phyloP scores from a whole-genome alignment of 441 rosid genomes.

The Geranium incanum region DNA sequence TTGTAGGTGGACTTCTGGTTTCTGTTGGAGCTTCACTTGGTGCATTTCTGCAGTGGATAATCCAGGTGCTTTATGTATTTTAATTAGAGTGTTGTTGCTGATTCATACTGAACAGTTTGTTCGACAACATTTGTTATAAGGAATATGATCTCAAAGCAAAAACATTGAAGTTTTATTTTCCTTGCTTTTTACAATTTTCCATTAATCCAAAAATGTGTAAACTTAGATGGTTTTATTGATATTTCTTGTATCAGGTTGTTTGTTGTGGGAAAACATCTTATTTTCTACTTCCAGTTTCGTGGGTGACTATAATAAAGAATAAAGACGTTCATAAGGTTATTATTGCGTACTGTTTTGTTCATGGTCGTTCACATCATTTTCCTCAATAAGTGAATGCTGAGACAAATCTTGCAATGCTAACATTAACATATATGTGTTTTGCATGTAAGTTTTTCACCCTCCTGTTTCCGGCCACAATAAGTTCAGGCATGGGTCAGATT shows the following conservation, averaged over 20 bases:
- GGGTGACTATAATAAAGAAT: constrained; percentile 5
- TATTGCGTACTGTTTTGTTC: neutral
- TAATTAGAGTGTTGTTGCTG: neutral
- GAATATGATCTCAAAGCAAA: neutral
- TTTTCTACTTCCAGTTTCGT: neutral
- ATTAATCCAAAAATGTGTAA: constrained; percentile 1
- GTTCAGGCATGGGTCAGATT: constrained; percentile 11
- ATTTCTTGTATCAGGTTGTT: constrained; percentile 6
- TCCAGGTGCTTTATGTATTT: constrained; percentile 6
- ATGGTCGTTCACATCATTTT: neutral
- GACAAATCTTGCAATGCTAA: neutral
- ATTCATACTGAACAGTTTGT: neutral
- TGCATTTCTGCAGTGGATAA: constrained; percentile 7
- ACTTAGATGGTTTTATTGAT: constrained; percentile 3
- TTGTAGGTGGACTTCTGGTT: constrained; percentile 4
- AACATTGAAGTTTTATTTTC: neutral
- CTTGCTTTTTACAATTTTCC: neutral
- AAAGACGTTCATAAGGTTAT: constrained; percentile 8
- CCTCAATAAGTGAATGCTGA: neutral
- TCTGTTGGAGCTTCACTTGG: constrained; percentile 5
- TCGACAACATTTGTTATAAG: neutral
- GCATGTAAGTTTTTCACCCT: constrained; percentile 7
- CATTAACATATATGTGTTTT: neutral
- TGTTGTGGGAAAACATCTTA: constrained; percentile 1
- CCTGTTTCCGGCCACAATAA: constrained; percentile 7